Evolutionary conservation across 495 filamentous ascomycete genomes (phyloP), one percentile per base, ranked within the genome.

Genomic region (Penicillium silybi): DNA sequence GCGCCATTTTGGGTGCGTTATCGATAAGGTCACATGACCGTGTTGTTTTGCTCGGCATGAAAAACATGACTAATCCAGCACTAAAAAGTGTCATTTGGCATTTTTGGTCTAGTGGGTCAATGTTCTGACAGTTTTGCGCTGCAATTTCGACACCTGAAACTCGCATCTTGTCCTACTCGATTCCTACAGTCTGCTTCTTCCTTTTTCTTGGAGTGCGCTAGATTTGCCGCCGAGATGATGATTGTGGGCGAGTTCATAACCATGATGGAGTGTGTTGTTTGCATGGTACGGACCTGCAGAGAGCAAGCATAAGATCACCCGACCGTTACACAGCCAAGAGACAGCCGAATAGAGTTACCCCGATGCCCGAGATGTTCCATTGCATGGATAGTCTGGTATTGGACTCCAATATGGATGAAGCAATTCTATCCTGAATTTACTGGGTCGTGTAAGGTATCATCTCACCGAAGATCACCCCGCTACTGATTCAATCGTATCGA

Each of bases 11-110:
- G 44, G 48, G 41, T 56, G 52, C 2, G 49, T 64, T 66, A 64
- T 66, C 63, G 63, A 66, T 66, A 66, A 66, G 54, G 18, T 59
- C 63, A 66, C 47, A 29, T 63, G 63, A 56, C 35, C 22, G 22
- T 8, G 29, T 32, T 13, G 11, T 19, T 19, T 39, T 9, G 37
- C 37, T 17, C 37, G 0, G 18, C n/a, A 39, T 9, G n/a, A n/a
- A n/a, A n/a, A n/a, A n/a, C n/a, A n/a, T n/a, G n/a, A n/a, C n/a
- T n/a, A n/a, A n/a, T n/a, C n/a, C n/a, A n/a, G n/a, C n/a, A n/a
- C n/a, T n/a, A n/a, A n/a, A n/a, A n/a, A n/a, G n/a, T n/a, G n/a
- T n/a, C n/a, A n/a, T n/a, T n/a, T n/a, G n/a, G n/a, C n/a, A n/a
- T n/a, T n/a, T n/a, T n/a, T n/a, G n/a, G n/a, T n/a, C n/a, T n/a